Evolutionary conservation across 768 basidiomycete species (phyloP).

Genomic region (Coprinopsis strossmayeri): DNA sequence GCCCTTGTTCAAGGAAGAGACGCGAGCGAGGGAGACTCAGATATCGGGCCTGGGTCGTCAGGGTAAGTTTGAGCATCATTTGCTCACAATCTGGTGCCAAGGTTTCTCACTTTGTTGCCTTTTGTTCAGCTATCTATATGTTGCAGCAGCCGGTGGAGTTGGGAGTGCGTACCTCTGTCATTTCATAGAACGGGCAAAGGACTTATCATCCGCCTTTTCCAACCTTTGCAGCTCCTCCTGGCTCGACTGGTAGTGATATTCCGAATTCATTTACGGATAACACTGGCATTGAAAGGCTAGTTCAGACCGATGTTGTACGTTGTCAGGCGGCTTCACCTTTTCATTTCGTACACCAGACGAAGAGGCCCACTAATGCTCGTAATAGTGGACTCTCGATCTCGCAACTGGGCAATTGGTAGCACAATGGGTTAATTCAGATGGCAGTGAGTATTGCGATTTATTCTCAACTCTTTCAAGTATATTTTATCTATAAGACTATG

Average conservation of each 20-base stretch:
- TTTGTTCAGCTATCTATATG: background rate
- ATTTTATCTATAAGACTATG: too few relatives aligned
- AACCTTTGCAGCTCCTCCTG: background rate
- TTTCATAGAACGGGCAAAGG: background rate
- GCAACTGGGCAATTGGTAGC: conserved; percentile 2
- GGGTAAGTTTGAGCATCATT: background rate
- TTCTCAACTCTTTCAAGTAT: too few relatives aligned
- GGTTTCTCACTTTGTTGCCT: too few relatives aligned
- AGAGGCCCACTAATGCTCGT: too few relatives aligned
- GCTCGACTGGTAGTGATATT: background rate
- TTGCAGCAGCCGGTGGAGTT: background rate
- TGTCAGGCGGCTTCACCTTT: too few relatives aligned
- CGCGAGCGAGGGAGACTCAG: background rate
- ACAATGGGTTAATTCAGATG: conserved; percentile 9
- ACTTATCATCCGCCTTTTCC: background rate
- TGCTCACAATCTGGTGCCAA: background rate
- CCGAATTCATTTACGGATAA: background rate
- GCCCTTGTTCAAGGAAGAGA: background rate
- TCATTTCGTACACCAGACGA: too few relatives aligned
- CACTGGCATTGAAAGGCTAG: background rate
- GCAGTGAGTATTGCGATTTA: conserved; percentile 6
- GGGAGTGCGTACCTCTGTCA: background rate
- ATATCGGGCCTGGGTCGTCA: background rate
- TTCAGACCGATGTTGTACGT: conserved; percentile 7
- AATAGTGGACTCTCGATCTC: conserved; percentile 9